phyloP scores from a whole-genome alignment of 257 asterid species.

The Salvia hispanica region DNA sequence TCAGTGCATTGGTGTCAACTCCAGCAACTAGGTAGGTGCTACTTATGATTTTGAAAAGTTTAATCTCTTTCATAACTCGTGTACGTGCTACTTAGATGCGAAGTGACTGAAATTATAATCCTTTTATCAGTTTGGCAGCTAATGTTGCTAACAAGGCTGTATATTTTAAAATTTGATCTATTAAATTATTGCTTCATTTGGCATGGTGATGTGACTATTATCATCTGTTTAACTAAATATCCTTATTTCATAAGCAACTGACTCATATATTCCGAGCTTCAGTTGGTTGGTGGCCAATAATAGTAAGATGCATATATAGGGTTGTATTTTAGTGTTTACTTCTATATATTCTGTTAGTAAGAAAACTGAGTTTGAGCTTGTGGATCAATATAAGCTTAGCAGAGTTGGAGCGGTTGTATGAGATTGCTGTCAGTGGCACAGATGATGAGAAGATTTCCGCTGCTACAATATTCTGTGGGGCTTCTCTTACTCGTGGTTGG shows the following conservation, averaged over 20 bases:
- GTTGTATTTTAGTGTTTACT: constrained; percentile 24
- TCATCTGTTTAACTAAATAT: constrained; percentile 26
- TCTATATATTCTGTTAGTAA: too few species aligned
- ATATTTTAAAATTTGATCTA: constrained; percentile 12
- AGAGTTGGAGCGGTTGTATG: constrained; percentile 92
- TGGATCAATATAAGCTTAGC: constrained; percentile 90
- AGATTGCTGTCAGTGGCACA: constrained; percentile 80
- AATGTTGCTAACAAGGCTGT: constrained; percentile 8
- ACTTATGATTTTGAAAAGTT: constrained; percentile 29
- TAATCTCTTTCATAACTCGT: too few species aligned
- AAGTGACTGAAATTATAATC: constrained; percentile 4
- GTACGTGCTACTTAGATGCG: constrained; percentile 18
- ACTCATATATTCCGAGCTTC: constrained; percentile 10
- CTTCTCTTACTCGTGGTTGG: constrained; percentile 97
- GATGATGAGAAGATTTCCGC: constrained; percentile 96
- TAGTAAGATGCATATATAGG: constrained; percentile 5
- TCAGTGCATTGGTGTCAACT: constrained; percentile 75
- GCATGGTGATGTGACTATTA: constrained; percentile 8
- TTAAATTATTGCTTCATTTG: constrained; percentile 4
- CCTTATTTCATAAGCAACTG: constrained; percentile 20
- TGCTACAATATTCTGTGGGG: constrained; percentile 87
- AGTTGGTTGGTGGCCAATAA: constrained; percentile 7
- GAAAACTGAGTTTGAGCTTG: constrained; percentile 66
- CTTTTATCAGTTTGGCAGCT: constrained; percentile 16
- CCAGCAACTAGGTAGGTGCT: constrained; percentile 89